Evolutionary conservation across 2,329 filamentous ascomycete genomes (phyloP), one percentile per base, ranked within the genome.

Genomic region (Monilinia aucupariae): DNA sequence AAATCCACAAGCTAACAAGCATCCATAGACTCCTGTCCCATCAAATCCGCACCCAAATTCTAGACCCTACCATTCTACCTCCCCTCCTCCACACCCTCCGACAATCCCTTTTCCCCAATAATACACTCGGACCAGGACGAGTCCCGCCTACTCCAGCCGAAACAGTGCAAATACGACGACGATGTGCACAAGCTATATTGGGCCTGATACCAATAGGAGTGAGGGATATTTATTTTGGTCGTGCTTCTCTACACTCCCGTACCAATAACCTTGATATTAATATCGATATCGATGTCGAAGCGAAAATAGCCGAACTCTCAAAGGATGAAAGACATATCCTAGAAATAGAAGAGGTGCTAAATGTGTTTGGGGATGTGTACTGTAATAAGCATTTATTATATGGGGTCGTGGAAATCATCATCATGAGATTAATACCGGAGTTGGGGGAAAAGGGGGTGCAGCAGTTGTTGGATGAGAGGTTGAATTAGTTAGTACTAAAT

Each of bases 361-460:
- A 89, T 70, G 79, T 92, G 45, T 87, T 96, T 68, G 84, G 83
- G 20, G 92, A 97, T 75, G 80, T 83, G 59, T 96, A 96, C 77
- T 88, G 92, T 76, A 99, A 99, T 77, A 96, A 92, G 78, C 92
- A 97, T 77, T 78, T 97, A 39, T 79, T 96, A 69, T 96, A 96
- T 72, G 81, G 85, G 51, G 80, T 94, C 54, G 77, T 97, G 41
- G 94, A 99, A 77, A 77, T 93, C 64, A 74, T 96, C 2, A 79
- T 97, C n/a, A 83, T 91, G 63, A 85, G 88, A 67, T 76, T 97
- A 66, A 84, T 96, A 72, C 94, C 94, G 5, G 94, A 99, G 77
- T 75, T 97, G 70, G 81, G 81, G 61, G 88, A 91, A 70, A 86
- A 84, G 73, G 85, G 86, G 45, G 82, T 91, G 37, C 79, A 81